Evolutionary conservation across 495 filamentous ascomycete genomes (phyloP).

Genomic region (Tuber borchii): DNA sequence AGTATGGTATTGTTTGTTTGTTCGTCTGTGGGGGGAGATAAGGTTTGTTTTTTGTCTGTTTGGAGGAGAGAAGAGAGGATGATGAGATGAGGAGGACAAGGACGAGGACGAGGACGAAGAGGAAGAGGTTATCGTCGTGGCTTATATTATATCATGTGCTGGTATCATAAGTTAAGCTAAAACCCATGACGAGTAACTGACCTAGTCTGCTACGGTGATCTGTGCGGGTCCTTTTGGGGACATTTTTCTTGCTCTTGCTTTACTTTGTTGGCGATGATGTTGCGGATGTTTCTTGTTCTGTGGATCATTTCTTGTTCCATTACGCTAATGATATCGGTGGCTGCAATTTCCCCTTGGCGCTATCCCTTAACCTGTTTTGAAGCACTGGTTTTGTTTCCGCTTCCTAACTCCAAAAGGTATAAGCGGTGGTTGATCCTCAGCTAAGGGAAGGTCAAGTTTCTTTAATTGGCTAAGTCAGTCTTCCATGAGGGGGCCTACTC

Average conservation of each 20-base stretch:
- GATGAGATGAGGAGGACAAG: too few relatives aligned
- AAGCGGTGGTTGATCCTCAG: too few relatives aligned
- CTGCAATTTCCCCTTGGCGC: neutral
- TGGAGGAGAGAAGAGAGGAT: too few relatives aligned
- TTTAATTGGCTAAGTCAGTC: too few relatives aligned
- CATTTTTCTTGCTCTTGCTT: neutral
- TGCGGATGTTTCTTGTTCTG: neutral
- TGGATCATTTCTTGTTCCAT: neutral
- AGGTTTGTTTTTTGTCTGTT: too few relatives aligned
- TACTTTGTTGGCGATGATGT: neutral
- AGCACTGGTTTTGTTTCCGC: too few relatives aligned
- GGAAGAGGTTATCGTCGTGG: neutral
- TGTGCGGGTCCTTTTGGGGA: too few relatives aligned
- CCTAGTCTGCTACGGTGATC: neutral
- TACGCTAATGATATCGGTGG: neutral
- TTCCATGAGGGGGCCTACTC: too few relatives aligned
- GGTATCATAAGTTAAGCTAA: neutral
- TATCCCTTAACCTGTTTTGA: neutral
- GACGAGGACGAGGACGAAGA: neutral
- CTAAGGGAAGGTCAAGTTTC: too few relatives aligned
- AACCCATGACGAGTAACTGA: constrained; percentile 5
- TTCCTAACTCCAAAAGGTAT: too few relatives aligned
- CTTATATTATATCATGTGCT: constrained; percentile 5
- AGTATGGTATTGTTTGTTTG: neutral
- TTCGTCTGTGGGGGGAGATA: neutral